These are phyloP conservation scores for Tylopilus subfusipes DNA, from an alignment of 768 basidiomycete species.

Conservation along the genomic window DNA sequence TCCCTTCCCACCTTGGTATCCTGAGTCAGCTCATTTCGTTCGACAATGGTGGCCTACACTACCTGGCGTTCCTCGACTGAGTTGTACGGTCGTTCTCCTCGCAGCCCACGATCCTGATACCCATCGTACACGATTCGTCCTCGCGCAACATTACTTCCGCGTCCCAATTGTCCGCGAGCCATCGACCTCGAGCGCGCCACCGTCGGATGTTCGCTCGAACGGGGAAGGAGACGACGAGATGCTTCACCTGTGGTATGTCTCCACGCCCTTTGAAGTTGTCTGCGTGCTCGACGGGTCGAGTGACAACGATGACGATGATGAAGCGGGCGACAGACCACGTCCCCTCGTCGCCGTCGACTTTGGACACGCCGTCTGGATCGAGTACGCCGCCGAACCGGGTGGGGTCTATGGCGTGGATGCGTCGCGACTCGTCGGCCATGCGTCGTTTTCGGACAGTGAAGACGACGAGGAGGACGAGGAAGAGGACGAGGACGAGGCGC, in stretches of 20 bases:
- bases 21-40: conserved; percentile 73
- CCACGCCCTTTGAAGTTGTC: conserved; percentile 67
- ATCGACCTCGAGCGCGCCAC: conserved; percentile 7
- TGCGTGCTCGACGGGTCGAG: conserved; percentile 50
- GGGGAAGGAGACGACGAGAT: conserved; percentile 45
- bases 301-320: conserved; percentile 33
- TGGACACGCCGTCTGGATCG: conserved; percentile 84
- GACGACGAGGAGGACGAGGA: conserved; percentile 27
- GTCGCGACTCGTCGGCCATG: conserved; percentile 29
- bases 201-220: not conserved
- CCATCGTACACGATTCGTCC: conserved; percentile 57
- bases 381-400: conserved; percentile 42
- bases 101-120: conserved; percentile 59
- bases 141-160: conserved; percentile 74
- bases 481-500: conserved; percentile 16
- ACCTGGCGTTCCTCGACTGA: conserved; percentile 58
- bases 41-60: conserved; percentile 80
- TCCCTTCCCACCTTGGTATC: conserved; percentile 65
- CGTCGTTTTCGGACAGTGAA: conserved; percentile 24
- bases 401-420: conserved; percentile 29
- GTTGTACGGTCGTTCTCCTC: conserved; percentile 69
- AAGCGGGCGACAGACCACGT: conserved; percentile 47
- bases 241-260: conserved; percentile 70
- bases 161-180: conserved; percentile 48
- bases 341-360: conserved; percentile 83